phyloP scores from a whole-genome alignment of 768 basidiomycete genomes.

The Boletellus sp. region DNA sequence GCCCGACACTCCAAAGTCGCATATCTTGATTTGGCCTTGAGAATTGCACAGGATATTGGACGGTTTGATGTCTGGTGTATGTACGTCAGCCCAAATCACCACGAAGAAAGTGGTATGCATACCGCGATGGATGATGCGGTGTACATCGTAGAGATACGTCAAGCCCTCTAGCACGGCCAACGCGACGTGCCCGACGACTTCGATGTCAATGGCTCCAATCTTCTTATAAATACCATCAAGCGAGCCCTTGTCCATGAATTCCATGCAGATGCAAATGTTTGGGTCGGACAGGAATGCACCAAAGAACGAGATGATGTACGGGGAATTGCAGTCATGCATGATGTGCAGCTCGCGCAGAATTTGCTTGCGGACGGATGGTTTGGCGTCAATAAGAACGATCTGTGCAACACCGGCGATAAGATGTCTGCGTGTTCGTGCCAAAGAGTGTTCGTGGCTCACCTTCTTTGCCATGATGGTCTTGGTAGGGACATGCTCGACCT shows the following conservation, averaged over 20 bases:
- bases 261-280: slow-evolving; percentile 99
- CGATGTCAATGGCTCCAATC: slow-evolving; percentile 89
- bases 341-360: slow-evolving; percentile 97
- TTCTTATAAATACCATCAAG: slow-evolving; percentile 95
- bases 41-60: slow-evolving; percentile 97
- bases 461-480: slow-evolving; percentile 97
- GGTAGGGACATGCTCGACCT: slow-evolving; percentile 89
- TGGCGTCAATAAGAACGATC: slow-evolving; percentile 96
- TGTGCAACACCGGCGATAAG: slow-evolving; percentile 28
- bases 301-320: slow-evolving; percentile 94
- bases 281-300: slow-evolving; percentile 97
- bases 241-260: slow-evolving; percentile 91
- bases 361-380: slow-evolving; percentile 94
- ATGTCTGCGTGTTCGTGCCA: background rate
- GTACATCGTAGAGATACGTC: slow-evolving; percentile 95
- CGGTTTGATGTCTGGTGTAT: slow-evolving; percentile 86
- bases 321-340: slow-evolving; percentile 95
- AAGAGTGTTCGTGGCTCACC: slow-evolving; percentile 44
- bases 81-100: slow-evolving; percentile 15
- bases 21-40: slow-evolving; percentile 94
- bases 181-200: slow-evolving; percentile 92
- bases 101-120: slow-evolving; percentile 26
- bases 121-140: slow-evolving; percentile 99
- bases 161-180: slow-evolving; percentile 91
- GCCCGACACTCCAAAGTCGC: slow-evolving; percentile 98